These are phyloP conservation scores for Sphenostylis stenocarpa DNA, from an alignment of 306 rosid genomes.

Conservation along the genomic window DNA sequence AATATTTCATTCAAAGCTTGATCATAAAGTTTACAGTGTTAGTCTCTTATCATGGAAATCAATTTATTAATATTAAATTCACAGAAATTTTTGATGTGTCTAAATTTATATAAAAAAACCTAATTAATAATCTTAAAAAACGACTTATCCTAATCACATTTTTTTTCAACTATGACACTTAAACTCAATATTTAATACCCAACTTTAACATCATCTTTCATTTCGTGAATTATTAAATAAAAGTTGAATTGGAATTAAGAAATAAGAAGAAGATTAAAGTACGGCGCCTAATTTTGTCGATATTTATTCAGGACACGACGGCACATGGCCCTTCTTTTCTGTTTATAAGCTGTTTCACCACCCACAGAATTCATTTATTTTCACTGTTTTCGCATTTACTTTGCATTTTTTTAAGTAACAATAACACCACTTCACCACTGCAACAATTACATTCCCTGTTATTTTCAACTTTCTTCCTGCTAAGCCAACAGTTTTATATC, in stretches of 20 bases:
- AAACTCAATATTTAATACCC: no score
- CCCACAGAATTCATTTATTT: not conserved
- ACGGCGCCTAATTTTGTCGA: not conserved
- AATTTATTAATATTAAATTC: no score
- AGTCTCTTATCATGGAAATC: no score
- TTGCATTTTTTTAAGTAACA: not conserved
- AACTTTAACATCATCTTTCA: not conserved
- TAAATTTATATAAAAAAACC: no score
- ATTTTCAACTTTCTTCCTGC: no score
- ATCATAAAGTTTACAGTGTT: no score
- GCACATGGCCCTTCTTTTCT: conserved; percentile 3
- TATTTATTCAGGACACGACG: not conserved
- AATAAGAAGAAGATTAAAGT: not conserved
- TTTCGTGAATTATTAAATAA: not conserved
- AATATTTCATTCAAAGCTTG: no score
- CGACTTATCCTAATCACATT: no score
- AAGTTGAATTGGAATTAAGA: not conserved
- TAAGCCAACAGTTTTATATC: no score
- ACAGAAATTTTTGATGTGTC: no score
- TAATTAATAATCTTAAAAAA: no score
- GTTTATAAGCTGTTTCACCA: not conserved
- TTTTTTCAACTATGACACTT: no score
- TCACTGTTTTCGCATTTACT: not conserved
- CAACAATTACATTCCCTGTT: not conserved
- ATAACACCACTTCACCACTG: conserved; percentile 4